Evolutionary conservation across 2,329 filamentous ascomycete genomes (phyloP).

Genomic region (Fusarium scirpi): DNA sequence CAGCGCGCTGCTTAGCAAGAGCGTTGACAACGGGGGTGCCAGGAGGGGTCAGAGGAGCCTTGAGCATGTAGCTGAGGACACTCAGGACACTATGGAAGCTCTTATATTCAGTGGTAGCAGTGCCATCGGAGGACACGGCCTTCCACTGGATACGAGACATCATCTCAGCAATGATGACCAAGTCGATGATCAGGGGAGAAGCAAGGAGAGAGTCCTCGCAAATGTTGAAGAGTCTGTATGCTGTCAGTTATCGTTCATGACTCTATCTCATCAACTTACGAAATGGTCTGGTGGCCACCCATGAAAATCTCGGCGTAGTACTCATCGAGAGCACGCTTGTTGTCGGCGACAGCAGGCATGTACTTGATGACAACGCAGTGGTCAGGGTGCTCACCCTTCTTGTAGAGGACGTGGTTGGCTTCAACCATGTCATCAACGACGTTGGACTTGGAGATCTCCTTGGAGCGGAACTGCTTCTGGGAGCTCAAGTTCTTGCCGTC

Average conservation of each 20-base stretch:
- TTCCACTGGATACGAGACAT: constrained; percentile 99
- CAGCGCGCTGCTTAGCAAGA: constrained; percentile 93
- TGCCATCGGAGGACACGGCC: constrained; percentile 65
- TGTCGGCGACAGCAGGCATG: constrained; percentile 98
- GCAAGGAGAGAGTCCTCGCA: constrained; percentile 98
- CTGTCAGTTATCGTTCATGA: constrained; percentile 29
- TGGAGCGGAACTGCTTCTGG: constrained; percentile 98
- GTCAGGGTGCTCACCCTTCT: constrained; percentile 92
- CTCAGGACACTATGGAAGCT: constrained; percentile 97
- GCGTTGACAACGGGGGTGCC: constrained; percentile 97
- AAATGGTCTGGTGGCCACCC: constrained; percentile 97
- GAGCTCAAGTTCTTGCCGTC: constrained; percentile 99
- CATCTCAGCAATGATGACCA: constrained; percentile 93
- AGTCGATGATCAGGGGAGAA: constrained; percentile 95
- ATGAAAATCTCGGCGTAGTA: constrained; percentile 99
- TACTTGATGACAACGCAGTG: constrained; percentile 99
- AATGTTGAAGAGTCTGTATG: constrained; percentile 90
- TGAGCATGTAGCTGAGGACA: constrained; percentile 98
- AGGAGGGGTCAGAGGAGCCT: constrained; percentile 92
- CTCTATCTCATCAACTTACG: constrained; percentile 59
- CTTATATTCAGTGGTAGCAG: constrained; percentile 76
- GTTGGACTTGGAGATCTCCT: constrained; percentile 99
- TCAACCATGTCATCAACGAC: constrained; percentile 99
- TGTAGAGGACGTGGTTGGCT: constrained; percentile 91
- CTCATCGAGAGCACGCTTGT: constrained; percentile 98